A percentile compares a stretch with the other conserved stretches of the same genome.
Conservation (phyloP, 2,329 filamentous ascomycete genomes). For the Clarireedia paspali region DNA sequence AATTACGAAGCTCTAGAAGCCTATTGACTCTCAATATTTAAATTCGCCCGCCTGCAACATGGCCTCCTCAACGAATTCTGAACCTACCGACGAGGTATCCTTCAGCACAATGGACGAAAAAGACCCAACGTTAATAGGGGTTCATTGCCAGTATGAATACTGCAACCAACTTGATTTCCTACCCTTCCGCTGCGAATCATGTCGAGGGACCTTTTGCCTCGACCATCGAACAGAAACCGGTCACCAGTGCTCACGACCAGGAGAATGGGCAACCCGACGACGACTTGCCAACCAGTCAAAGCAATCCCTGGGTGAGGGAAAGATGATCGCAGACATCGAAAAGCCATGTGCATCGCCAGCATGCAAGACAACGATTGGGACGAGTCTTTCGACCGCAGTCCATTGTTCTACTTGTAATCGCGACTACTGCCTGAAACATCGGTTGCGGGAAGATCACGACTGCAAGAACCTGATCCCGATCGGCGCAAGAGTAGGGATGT, state of each 20-base stretch:
- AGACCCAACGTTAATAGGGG: conserved; percentile 80
- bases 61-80: conserved; percentile 40
- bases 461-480: conserved; percentile 66
- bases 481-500: conserved; percentile 41
- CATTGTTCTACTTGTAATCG: conserved; percentile 66
- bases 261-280: conserved; percentile 54
- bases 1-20: background rate
- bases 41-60: conserved; percentile 33
- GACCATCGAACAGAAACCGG: conserved; percentile 84
- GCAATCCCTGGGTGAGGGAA: conserved; percentile 46
- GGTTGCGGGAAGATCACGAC: conserved; percentile 72
- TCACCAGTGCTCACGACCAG: conserved; percentile 59
- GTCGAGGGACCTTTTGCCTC: conserved; percentile 76
- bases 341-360: conserved; percentile 59
- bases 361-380: conserved; percentile 68
- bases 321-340: conserved; percentile 47
- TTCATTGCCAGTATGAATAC: conserved; percentile 84
- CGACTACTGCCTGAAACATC: conserved; percentile 71
- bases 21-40: conserved; percentile 8
- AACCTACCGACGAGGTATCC: conserved; percentile 40
- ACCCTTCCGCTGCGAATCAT: conserved; percentile 89
- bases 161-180: conserved; percentile 96
- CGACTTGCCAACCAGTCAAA: conserved; percentile 46
- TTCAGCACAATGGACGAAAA: conserved; percentile 67
- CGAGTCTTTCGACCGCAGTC: conserved; percentile 56